Evolutionary conservation across 768 basidiomycete species (phyloP).

Genomic region (Phaeotremella skinneri): DNA sequence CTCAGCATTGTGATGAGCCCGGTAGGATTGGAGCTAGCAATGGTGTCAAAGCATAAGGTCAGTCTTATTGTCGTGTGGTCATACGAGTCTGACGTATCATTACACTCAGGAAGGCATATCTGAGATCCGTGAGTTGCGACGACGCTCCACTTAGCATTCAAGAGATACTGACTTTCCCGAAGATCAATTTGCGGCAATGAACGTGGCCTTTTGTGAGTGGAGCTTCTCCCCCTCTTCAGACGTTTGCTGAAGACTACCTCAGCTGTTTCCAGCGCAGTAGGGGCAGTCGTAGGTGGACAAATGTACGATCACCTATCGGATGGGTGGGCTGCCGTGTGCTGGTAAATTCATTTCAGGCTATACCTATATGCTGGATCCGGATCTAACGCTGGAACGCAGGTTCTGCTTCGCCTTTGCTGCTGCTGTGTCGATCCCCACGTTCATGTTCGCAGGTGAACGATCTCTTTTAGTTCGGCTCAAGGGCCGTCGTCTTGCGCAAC

Average conservation of each 20-base stretch:
- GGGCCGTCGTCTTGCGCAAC: neutral
- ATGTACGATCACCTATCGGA: constrained; percentile 18
- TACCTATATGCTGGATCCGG: neutral
- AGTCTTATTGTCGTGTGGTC: neutral
- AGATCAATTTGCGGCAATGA: constrained; percentile 29
- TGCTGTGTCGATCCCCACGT: neutral
- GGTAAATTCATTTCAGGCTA: constrained; percentile 9
- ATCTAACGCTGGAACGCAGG: neutral
- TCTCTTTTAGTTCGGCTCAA: neutral
- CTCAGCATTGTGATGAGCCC: constrained; percentile 7
- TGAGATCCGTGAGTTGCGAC: constrained; percentile 17
- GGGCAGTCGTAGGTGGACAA: constrained; percentile 24
- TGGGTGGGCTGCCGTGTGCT: constrained; percentile 24
- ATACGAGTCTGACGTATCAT: neutral
- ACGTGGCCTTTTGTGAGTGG: constrained; percentile 18
- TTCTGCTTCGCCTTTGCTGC: constrained; percentile 6
- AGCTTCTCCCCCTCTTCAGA: neutral
- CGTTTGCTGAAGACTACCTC: neutral
- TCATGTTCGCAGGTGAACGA: constrained; percentile 11
- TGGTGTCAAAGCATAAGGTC: constrained; percentile 11
- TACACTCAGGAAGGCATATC: constrained; percentile 12
- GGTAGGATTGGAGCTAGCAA: constrained; percentile 15
- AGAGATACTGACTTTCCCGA: neutral
- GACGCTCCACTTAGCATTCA: neutral
- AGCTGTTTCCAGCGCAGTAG: constrained; percentile 13